Base-by-base conservation (phyloP, 441 rosid species). In the Gossypium laxum region DNA sequence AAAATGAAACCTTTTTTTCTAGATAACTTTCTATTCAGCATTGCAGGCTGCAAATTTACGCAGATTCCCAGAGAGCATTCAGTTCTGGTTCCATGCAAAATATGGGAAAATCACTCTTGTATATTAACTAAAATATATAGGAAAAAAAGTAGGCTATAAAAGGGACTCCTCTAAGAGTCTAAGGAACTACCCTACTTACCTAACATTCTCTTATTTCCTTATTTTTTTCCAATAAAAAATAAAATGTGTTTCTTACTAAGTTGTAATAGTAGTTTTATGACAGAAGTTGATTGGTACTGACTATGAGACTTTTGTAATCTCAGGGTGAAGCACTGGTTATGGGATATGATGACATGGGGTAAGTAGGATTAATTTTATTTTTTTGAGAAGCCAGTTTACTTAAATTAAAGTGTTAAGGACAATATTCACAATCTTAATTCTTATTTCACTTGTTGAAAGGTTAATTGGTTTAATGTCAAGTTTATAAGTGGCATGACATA, bases 301-400 rank as follows among this genome's bases (percentile, higher is more conserved):
- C 74, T 55, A 6, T 74, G 34, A 47, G 45, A 71, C 74, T 67
- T 54, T 73, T 81, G 65, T 73, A 58, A 73, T 82, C 85, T 72
- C 89, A 93, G 98, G 98, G 98, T 4, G 96, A 93, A 87, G 98
- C 97, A 54, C 86, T 93, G 61, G 97, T 93, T 72, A 90, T 91
- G 98, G 98, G 98, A 81, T 93, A 93, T 58, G 98, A 93, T 86
- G 90, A 90, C 77, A 93, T 93, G 96, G 98, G 97, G 97, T 91
- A 76, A 82, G 93, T 82, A 73, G 41, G 77, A 76, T 58, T 60
- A 57, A 67, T 22, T 32, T 18, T 18, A 6, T 1, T 1, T 21
- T 43, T 11, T 43, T 24, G 32, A 43, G 48, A 63, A 19, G 18
- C 52, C 10, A 41, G 32, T 12, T 19, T 41, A 63, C 32, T 19